Base-by-base conservation (phyloP, 148 eudicot species). In the Chenopodium suecicum region DNA sequence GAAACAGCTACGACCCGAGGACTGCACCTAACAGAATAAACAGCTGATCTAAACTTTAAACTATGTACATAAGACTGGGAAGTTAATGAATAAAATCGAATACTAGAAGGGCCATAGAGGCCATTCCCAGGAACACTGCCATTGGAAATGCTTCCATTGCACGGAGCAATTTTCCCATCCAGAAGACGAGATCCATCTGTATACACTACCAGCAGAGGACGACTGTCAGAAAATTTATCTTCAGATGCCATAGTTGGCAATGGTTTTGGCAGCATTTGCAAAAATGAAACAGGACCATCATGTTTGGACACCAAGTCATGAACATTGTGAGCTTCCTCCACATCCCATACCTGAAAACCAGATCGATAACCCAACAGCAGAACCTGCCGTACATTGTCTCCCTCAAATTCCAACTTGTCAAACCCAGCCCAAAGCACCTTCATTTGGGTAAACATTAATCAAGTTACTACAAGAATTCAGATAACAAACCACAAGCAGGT, bases 311-410 rank as follows among this genome's bases (percentile, higher is more conserved):
- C 97, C 74, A 95, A 82, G 76, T 86, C 90, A 66, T 78, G 81
- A 69, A 95, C 92, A 83, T 93, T 95, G 72, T 88, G 85, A 23
- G 92, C 91, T 73, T 89, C 95, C 87, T 95, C 97, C 64, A 95
- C 96, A 88, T 95, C 98, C 92, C 92, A 90, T 64, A 93, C 92
- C 83, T 95, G 96, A 81, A 95, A 95, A 71, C 98, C 96, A 83
- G 84, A 86, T 69, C 86, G 87, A 84, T 86, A 95, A 37, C 94
- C 98, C 79, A 95, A 87, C 78, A 95, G 87, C 75, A 95, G 88
- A 84, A 95, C 89, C 82, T 84, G 88, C 71, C 94, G 87, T 41
- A 80, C 64, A 73, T 64, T 70, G 71, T 83, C 85, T 34, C 90
- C 87, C 80, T 86, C 91, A 79, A 69, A 78, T 81, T 91, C 98